Percentiles rank a stretch among this genome's conserved stretches.
phyloP scores from a whole-genome alignment of 495 filamentous ascomycete genomes.

The Penicillium robsamsonii region DNA sequence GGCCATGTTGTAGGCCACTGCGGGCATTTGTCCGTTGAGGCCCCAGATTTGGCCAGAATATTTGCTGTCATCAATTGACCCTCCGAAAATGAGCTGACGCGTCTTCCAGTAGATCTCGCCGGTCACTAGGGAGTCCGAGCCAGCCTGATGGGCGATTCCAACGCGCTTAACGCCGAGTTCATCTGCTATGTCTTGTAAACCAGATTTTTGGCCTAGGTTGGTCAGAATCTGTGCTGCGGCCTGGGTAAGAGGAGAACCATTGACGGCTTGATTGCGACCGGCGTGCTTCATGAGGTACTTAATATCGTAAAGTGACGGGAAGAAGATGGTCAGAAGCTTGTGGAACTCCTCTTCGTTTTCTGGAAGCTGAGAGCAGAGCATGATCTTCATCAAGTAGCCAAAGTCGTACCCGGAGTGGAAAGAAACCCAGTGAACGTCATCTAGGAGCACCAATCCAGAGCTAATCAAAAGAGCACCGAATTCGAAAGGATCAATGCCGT shows the following conservation, averaged over 20 bases:
- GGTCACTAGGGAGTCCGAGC: conserved; percentile 86
- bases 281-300: conserved; percentile 95
- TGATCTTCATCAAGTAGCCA: conserved; percentile 91
- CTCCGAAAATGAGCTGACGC: conserved; percentile 80
- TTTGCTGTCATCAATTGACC: conserved; percentile 68
- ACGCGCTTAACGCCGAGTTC: conserved; percentile 84
- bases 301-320: conserved; percentile 90
- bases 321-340: conserved; percentile 79
- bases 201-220: conserved; percentile 80
- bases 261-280: conserved; percentile 61
- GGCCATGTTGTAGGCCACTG: conserved; percentile 45
- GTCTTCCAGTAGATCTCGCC: conserved; percentile 91
- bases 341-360: conserved; percentile 87
- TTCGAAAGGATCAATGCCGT: conserved; percentile 86
- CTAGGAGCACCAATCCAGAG: conserved; percentile 84
- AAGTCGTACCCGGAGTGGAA: conserved; percentile 99
- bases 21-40: conserved; percentile 60
- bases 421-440: conserved; percentile 90
- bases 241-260: conserved; percentile 57
- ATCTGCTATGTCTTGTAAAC: conserved; percentile 90
- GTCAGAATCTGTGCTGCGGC: conserved; percentile 65
- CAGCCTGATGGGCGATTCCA: conserved; percentile 84
- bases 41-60: conserved; percentile 88
- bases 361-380: conserved; percentile 74
- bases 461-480: conserved; percentile 88